Evolutionary conservation across 352 stramenopile species (phyloP).

Genomic region (Phytopythium boreale): DNA sequence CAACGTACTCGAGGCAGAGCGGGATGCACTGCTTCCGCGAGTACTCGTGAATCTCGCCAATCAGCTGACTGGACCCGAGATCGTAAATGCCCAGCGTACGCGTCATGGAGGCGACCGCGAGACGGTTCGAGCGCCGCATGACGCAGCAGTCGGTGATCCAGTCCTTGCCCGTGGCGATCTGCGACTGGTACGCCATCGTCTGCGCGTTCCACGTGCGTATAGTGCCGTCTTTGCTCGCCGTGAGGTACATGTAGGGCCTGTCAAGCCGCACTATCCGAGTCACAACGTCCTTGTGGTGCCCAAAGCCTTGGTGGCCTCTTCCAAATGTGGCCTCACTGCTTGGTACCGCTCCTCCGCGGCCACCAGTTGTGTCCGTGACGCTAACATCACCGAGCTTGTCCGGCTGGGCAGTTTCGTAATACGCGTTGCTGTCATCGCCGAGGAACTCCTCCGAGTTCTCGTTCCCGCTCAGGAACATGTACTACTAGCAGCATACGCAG

Average conservation of each 20-base stretch:
- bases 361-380: slow-evolving; percentile 7
- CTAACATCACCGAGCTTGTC: slow-evolving; percentile 41
- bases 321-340: neutral
- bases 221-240: slow-evolving; percentile 70
- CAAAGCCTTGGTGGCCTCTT: slow-evolving; percentile 16
- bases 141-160: slow-evolving; percentile 79
- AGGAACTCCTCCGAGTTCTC: slow-evolving; percentile 57
- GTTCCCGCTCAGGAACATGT: slow-evolving; percentile 82
- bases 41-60: slow-evolving; percentile 76
- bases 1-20: slow-evolving; percentile 77
- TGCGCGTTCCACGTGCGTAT: slow-evolving; percentile 73
- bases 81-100: slow-evolving; percentile 77
- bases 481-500: slow-evolving; percentile 26
- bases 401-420: slow-evolving; percentile 60
- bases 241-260: slow-evolving; percentile 69
- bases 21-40: slow-evolving; percentile 76
- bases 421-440: slow-evolving; percentile 59
- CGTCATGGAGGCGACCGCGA: slow-evolving; percentile 81
- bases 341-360: slow-evolving; percentile 11
- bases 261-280: slow-evolving; percentile 66
- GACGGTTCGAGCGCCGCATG: slow-evolving; percentile 77
- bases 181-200: slow-evolving; percentile 58
- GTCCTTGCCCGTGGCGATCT: slow-evolving; percentile 62
- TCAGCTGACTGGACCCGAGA: slow-evolving; percentile 55
- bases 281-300: slow-evolving; percentile 70